Conservation (phyloP, 1,139 yeast genomes). For the Yamadazyma buinensis region DNA sequence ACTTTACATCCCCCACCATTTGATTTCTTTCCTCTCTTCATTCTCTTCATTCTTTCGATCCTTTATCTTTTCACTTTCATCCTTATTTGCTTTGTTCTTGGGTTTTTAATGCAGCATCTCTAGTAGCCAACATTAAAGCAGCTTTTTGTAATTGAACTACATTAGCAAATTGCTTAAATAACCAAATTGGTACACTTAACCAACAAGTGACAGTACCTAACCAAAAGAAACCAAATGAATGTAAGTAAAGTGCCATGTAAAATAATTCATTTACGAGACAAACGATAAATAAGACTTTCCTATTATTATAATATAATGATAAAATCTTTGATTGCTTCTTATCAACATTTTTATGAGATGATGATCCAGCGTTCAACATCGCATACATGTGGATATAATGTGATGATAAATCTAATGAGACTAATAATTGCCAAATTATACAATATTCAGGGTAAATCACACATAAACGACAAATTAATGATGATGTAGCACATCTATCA, state of each 20-base stretch:
- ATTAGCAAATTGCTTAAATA: conserved; percentile 87
- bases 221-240: conserved; percentile 61
- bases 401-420: conserved; percentile 86
- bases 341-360: conserved; percentile 82
- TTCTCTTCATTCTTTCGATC: background rate
- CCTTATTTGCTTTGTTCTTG: conserved; percentile 8
- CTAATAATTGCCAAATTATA: conserved; percentile 77
- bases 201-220: conserved; percentile 64
- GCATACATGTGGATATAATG: conserved; percentile 99
- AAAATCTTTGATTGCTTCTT: conserved; percentile 68
- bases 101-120: conserved; percentile 65
- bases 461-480: conserved; percentile 80
- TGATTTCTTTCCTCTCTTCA: background rate
- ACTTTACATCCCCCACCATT: background rate
- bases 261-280: conserved; percentile 93
- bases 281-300: conserved; percentile 76
- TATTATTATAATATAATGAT: conserved; percentile 81
- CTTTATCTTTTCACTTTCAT: background rate
- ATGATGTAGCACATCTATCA: conserved; percentile 93
- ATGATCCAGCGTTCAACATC: conserved; percentile 72
- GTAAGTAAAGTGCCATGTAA: conserved; percentile 83
- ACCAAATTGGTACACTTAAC: conserved; percentile 79
- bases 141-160: conserved; percentile 87
- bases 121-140: conserved; percentile 70
- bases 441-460: conserved; percentile 67